These are phyloP conservation scores for Phoenix roebelenii DNA, from an alignment of 176 grass and related monocot genomes.

Conservation along the genomic window DNA sequence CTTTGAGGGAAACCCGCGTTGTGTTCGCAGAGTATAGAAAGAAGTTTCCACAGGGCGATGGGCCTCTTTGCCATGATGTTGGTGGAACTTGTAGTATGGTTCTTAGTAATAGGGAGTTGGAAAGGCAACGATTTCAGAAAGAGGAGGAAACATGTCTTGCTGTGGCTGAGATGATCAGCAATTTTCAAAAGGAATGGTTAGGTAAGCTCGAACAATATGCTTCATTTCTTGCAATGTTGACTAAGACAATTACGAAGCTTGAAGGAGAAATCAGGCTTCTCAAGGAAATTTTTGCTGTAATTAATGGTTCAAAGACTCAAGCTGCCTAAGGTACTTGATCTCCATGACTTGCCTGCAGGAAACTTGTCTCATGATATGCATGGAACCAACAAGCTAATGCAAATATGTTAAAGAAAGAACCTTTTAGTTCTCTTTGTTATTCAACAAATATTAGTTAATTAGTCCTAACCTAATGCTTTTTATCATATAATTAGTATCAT, in stretches of 20 bases:
- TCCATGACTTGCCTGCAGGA: too few species aligned
- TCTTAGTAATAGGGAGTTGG: slow-evolving; percentile 52
- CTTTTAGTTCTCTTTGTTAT: too few species aligned
- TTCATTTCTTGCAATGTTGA: not conserved
- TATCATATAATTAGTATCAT: too few species aligned
- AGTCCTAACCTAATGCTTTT: too few species aligned
- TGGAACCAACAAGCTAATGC: too few species aligned
- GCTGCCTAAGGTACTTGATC: too few species aligned
- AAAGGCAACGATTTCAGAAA: slow-evolving; percentile 38
- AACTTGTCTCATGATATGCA: too few species aligned
- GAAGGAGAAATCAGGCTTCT: slow-evolving; percentile 25
- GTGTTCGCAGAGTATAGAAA: slow-evolving; percentile 53
- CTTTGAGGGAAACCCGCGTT: slow-evolving; percentile 32
- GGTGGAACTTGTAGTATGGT: slow-evolving; percentile 52
- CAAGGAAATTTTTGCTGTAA: slow-evolving; percentile 28
- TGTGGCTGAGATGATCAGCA: slow-evolving; percentile 27
- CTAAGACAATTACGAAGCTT: slow-evolving; percentile 16
- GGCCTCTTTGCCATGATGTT: slow-evolving; percentile 43
- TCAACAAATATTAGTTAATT: too few species aligned
- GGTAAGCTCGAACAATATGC: slow-evolving; percentile 24
- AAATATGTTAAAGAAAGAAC: too few species aligned
- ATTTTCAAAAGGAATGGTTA: slow-evolving; percentile 39
- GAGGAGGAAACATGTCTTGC: slow-evolving; percentile 21
- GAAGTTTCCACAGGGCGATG: slow-evolving; percentile 41
- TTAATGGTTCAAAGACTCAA: too few species aligned